Evolutionary conservation across 495 filamentous ascomycete genomes (phyloP), one percentile per base, ranked within the genome.

Genomic region (Mytilinidion resinicola): DNA sequence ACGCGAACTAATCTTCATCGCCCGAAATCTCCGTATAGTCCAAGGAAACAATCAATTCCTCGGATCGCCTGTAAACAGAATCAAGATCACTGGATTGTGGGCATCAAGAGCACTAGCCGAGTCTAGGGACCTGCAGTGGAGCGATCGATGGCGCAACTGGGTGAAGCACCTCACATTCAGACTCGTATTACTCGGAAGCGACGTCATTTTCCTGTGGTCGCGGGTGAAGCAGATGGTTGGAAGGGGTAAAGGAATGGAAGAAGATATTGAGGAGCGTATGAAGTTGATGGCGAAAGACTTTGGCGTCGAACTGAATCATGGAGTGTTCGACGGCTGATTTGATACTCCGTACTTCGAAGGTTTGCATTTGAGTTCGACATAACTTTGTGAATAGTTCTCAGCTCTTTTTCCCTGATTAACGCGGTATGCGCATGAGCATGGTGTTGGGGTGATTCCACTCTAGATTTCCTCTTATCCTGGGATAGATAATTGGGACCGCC

Each of bases 41-140:
- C 86, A 89, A 69, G 84, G 76, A 0, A 88, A 89, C 67, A 89
- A 89, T 64, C 85, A 87, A 62, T 92, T 85, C 72, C 81, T 98
- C 21, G 92, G 93, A 43, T 91, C 88, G 0, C 93, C 93, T 0
- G 91, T 98, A 14, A 98, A 98, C 69, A 76, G 93, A 1, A 84
- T 98, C 62, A 96, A 96, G 76, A 90, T 96, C 65, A 96, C 91
- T 37, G 92, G 91, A 12, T 78, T 79, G 39, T 96, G 93, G 93
- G 93, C 93, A 0, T 87, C 82, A 39, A 76, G 88, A 9, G 87
- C 87, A 50, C 72, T 95, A 12, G 87, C 83, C 25, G 86, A 93
- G 64, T 81, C 81, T 50, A 74, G 78, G 49, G 79, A 83, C 70
- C 76, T 88, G 39, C 76, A 76, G 9, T 78, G 80, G 62, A 47